These are phyloP conservation scores for Phytophthora colocasiae DNA, from an alignment of 352 stramenopile species.

Conservation along the genomic window DNA sequence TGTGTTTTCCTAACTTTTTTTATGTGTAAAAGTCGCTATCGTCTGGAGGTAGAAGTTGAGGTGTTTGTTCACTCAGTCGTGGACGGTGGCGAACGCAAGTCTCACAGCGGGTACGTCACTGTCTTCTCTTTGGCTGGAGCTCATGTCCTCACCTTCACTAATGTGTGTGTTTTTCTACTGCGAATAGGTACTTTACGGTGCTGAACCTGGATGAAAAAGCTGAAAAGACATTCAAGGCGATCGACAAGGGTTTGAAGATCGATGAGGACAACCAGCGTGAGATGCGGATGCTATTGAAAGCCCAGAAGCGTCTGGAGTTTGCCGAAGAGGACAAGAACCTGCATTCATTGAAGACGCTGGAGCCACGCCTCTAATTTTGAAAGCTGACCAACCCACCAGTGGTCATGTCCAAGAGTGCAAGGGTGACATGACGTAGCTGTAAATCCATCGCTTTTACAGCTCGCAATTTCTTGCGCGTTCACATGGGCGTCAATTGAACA, in stretches of 20 bases:
- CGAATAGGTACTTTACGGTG: slow-evolving; percentile 61
- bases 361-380: slow-evolving; percentile 31
- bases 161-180: slow-evolving; percentile 5
- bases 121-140: neutral
- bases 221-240: slow-evolving; percentile 46
- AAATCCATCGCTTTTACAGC: too few species aligned
- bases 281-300: slow-evolving; percentile 64
- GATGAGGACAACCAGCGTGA: slow-evolving; percentile 57
- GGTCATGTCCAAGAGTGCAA: neutral
- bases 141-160: slow-evolving; percentile 15
- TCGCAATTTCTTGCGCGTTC: neutral
- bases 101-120: slow-evolving; percentile 55
- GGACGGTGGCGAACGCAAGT: slow-evolving; percentile 45
- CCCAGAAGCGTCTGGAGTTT: slow-evolving; percentile 64
- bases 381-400: neutral
- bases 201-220: slow-evolving; percentile 61
- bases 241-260: slow-evolving; percentile 53
- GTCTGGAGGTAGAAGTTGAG: slow-evolving; percentile 71
- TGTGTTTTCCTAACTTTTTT: slow-evolving; percentile 5
- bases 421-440: neutral
- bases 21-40: slow-evolving; percentile 42
- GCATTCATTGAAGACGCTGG: slow-evolving; percentile 52
- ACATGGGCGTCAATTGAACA: neutral
- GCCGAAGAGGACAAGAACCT: slow-evolving; percentile 61
- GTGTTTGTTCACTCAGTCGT: slow-evolving; percentile 57